These are phyloP conservation scores for Talaromyces sp. DNA, from an alignment of 2,329 filamentous ascomycete genomes.

Conservation along the genomic window DNA sequence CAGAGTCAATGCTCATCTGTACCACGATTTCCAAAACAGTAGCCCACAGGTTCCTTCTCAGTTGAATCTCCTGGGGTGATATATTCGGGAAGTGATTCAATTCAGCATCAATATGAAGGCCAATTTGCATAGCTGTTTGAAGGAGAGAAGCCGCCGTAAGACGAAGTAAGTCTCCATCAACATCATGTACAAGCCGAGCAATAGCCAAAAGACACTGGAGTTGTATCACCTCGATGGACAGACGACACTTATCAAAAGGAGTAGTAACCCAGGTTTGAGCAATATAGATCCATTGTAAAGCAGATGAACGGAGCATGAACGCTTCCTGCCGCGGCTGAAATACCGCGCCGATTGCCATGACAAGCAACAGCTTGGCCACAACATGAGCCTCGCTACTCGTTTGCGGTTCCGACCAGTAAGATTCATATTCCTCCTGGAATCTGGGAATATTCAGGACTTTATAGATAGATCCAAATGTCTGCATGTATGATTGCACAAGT, in stretches of 20 bases:
- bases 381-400: neutral
- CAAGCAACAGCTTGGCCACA: constrained; percentile 8
- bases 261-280: constrained; percentile 54
- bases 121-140: constrained; percentile 39
- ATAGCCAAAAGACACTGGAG: constrained; percentile 37
- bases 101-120: constrained; percentile 40
- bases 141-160: constrained; percentile 37
- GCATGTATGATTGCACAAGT: constrained; percentile 49
- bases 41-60: constrained; percentile 14
- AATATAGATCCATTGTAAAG: constrained; percentile 55
- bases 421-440: constrained; percentile 51
- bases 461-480: constrained; percentile 50
- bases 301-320: constrained; percentile 33
- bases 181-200: constrained; percentile 33
- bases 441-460: constrained; percentile 53
- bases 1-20: constrained; percentile 12
- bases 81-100: neutral
- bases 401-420: constrained; percentile 38
- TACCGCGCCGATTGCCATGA: constrained; percentile 6
- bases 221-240: constrained; percentile 53
- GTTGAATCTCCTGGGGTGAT: constrained; percentile 3
- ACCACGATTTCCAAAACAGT: constrained; percentile 14
- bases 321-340: constrained; percentile 11
- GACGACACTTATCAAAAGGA: constrained; percentile 52
- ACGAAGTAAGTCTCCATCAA: constrained; percentile 37